Percentiles rank a stretch among this genome's conserved stretches.
Evolutionary conservation across 306 rosid species (phyloP).

Genomic region (Macrotyloma uniflorum): DNA sequence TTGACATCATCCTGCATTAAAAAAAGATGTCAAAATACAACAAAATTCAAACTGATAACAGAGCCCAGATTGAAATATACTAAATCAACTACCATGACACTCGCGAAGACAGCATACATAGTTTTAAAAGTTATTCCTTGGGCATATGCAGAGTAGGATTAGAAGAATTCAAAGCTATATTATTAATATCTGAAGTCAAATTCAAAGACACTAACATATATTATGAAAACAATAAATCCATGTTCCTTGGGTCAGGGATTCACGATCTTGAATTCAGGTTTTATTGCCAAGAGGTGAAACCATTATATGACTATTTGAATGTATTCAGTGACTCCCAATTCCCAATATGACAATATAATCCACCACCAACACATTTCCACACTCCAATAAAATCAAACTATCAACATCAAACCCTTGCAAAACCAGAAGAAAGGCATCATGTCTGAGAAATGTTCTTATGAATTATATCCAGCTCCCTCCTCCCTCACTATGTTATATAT

Average conservation of each 20-base stretch:
- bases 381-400: constrained; percentile 25
- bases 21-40: constrained; percentile 36
- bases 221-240: constrained; percentile 9
- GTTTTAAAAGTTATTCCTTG: constrained; percentile 11
- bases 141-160: constrained; percentile 3
- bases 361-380: neutral
- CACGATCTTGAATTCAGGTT: neutral
- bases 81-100: constrained; percentile 17
- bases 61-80: neutral
- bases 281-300: constrained; percentile 7
- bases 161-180: constrained; percentile 1
- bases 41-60: neutral
- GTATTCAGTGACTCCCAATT: neutral
- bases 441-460: constrained; percentile 19
- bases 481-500: constrained; percentile 1
- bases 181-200: constrained; percentile 18
- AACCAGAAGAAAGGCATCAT: constrained; percentile 17
- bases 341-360: constrained; percentile 2
- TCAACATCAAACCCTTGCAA: constrained; percentile 28
- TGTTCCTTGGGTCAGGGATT: constrained; percentile 3
- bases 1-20: constrained; percentile 68
- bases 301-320: neutral
- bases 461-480: neutral
- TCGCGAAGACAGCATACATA: neutral
- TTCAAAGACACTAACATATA: neutral